Conservation (phyloP, 768 basidiomycete genomes). For the Tephrocybe rancida region DNA sequence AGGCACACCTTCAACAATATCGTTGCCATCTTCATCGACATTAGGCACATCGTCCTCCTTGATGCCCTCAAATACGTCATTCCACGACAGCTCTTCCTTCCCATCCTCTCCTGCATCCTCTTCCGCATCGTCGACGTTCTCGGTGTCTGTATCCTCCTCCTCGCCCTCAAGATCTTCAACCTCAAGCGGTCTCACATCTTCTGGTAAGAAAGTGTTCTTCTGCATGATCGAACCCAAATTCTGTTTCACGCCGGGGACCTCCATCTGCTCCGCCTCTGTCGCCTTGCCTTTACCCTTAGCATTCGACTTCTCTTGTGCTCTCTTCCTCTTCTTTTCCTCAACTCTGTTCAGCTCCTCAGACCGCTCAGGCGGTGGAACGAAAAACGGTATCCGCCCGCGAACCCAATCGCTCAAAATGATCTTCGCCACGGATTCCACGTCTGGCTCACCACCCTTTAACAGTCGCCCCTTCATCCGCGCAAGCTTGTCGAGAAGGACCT, state of each 20-base stretch:
- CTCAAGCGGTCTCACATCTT: conserved; percentile 76
- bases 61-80: conserved; percentile 79
- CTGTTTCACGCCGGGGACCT: conserved; percentile 74
- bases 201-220: conserved; percentile 84
- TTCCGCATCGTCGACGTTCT: conserved; percentile 36
- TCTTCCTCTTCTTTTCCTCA: conserved; percentile 58
- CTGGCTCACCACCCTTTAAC: conserved; percentile 93
- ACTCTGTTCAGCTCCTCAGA: conserved; percentile 67
- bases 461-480: conserved; percentile 92
- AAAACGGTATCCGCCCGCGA: conserved; percentile 95
- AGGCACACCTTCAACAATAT: conserved; percentile 25
- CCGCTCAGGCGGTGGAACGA: conserved; percentile 88
- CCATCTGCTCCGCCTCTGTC: conserved; percentile 33
- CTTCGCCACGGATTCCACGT: conserved; percentile 89
- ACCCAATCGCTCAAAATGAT: conserved; percentile 98
- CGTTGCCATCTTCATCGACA: conserved; percentile 30
- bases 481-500: conserved; percentile 80
- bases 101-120: conserved; percentile 42
- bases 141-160: conserved; percentile 39
- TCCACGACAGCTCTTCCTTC: conserved; percentile 70
- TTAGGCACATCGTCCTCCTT: conserved; percentile 28
- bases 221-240: conserved; percentile 86
- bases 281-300: conserved; percentile 60
- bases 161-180: conserved; percentile 47
- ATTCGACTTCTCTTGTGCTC: conserved; percentile 41